A percentile compares a stretch with the other conserved stretches of the same genome.
These are phyloP conservation scores for Dicorynia guianensis DNA, from an alignment of 306 rosid species.

Conservation along the genomic window DNA sequence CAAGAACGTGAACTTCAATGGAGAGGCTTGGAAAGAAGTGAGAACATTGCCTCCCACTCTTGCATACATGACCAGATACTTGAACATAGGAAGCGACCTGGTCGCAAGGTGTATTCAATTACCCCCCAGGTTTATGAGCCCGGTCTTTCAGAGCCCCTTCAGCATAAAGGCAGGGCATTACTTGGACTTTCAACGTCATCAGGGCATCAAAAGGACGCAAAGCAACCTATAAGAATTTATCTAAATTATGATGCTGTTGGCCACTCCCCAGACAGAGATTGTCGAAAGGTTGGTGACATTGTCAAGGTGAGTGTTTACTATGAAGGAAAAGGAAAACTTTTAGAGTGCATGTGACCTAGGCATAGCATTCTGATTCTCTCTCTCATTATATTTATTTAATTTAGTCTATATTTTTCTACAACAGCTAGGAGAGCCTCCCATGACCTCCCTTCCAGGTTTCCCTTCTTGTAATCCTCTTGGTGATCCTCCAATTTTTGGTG, in stretches of 20 bases:
- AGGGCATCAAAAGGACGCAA: constrained; percentile 61
- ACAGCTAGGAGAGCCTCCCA: constrained; percentile 95
- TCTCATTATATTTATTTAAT: constrained; percentile 30
- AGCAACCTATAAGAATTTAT: constrained; percentile 88
- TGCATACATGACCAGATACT: constrained; percentile 97
- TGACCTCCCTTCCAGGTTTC: constrained; percentile 54
- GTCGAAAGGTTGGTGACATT: constrained; percentile 75
- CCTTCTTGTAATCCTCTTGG: constrained; percentile 84
- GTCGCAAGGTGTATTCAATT: constrained; percentile 85
- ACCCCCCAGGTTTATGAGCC: constrained; percentile 85
- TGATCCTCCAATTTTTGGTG: constrained; percentile 83
- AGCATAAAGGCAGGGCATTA: constrained; percentile 76
- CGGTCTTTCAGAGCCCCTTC: constrained; percentile 56
- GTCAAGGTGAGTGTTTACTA: constrained; percentile 72
- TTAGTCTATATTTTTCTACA: constrained; percentile 25
- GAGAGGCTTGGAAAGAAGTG: constrained; percentile 52
- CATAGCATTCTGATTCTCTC: constrained; percentile 28
- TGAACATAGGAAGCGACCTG: constrained; percentile 87
- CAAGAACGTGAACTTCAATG: constrained; percentile 51
- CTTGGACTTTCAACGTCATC: constrained; percentile 63
- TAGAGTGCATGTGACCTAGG: constrained; percentile 4
- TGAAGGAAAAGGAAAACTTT: constrained; percentile 8
- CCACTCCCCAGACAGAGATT: constrained; percentile 92
- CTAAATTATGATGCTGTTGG: constrained; percentile 98
- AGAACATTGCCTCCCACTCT: constrained; percentile 79